Percentiles rank a stretch among this genome's conserved stretches.
Conservation (phyloP, 2,329 filamentous ascomycete species). For the Coniochaeta sp. region DNA sequence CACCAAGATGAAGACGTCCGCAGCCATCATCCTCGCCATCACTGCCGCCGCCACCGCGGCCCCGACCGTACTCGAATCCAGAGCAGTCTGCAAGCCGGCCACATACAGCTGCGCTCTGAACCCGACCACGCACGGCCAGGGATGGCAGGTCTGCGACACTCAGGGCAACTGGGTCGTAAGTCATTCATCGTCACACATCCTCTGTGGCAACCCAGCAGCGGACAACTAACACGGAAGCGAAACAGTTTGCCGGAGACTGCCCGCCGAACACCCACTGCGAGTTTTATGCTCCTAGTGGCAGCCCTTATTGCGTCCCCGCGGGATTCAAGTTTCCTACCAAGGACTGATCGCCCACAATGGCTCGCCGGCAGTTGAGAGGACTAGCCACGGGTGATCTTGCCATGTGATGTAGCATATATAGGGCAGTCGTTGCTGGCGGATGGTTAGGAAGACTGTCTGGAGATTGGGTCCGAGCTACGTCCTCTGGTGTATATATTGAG, state of each 20-base stretch:
- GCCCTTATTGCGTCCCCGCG: conserved; percentile 15
- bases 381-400: no score
- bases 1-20: conserved; percentile 14
- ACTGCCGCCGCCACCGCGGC: conserved; percentile 7
- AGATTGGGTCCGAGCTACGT: background rate
- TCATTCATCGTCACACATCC: background rate
- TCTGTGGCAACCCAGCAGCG: background rate
- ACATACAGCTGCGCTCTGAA: conserved; percentile 9
- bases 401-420: no score
- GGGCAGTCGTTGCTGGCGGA: background rate
- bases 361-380: background rate
- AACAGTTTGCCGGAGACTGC: conserved; percentile 13
- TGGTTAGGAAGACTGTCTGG: background rate
- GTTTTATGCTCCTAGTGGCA: conserved; percentile 11
- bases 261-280: conserved; percentile 8
- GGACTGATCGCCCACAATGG: background rate
- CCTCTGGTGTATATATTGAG: background rate
- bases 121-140: conserved; percentile 3
- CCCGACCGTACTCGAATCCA: conserved; percentile 1
- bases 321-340: background rate
- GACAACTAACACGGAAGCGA: conserved; percentile 1
- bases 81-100: conserved; percentile 9
- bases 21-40: conserved; percentile 9
- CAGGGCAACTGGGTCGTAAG: conserved; percentile 12
- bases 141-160: conserved; percentile 15